These are phyloP conservation scores for Thraustochytrium sp. DNA, from an alignment of 352 stramenopile genomes.

Conservation along the genomic window DNA sequence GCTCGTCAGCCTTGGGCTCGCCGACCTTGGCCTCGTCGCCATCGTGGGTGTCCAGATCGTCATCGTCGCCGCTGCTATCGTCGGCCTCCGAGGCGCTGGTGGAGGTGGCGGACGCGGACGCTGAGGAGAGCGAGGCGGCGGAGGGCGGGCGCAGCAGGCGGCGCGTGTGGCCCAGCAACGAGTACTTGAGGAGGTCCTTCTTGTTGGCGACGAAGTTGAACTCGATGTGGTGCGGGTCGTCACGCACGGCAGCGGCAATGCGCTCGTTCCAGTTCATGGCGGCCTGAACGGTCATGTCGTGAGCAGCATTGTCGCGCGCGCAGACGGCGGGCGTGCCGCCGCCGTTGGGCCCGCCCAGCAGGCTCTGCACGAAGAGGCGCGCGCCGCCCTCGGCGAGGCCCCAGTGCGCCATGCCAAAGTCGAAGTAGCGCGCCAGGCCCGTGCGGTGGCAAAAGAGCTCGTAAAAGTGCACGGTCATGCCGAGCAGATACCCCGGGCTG, in stretches of 20 bases:
- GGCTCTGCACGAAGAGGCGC: not conserved
- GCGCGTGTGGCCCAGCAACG: not conserved
- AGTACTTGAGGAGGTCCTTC: conserved; percentile 10
- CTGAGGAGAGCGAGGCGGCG: not conserved
- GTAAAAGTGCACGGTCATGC: conserved; percentile 34
- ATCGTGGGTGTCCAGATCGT: too few species aligned
- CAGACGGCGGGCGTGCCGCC: conserved; percentile 35
- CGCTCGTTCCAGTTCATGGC: conserved; percentile 26
- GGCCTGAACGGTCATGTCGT: conserved; percentile 30
- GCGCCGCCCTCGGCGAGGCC: not conserved
- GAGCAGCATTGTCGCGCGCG: conserved; percentile 17
- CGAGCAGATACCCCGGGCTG: conserved; percentile 36
- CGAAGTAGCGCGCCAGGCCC: not conserved
- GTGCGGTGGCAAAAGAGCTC: conserved; percentile 18
- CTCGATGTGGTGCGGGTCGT: conserved; percentile 20
- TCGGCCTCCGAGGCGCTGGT: not conserved
- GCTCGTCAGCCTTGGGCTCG: too few species aligned
- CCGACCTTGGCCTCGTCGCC: too few species aligned
- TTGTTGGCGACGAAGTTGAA: conserved; percentile 44
- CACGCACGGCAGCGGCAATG: not conserved
- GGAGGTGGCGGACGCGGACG: not conserved
- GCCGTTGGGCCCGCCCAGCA: conserved; percentile 19
- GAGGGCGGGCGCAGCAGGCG: not conserved
- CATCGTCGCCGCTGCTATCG: not conserved
- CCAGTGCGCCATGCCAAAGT: conserved; percentile 40